Percentiles rank a stretch among this genome's conserved stretches.
Conservation (phyloP, 371 early-diverging fungal species). For the Saksenaea vasiformis region DNA sequence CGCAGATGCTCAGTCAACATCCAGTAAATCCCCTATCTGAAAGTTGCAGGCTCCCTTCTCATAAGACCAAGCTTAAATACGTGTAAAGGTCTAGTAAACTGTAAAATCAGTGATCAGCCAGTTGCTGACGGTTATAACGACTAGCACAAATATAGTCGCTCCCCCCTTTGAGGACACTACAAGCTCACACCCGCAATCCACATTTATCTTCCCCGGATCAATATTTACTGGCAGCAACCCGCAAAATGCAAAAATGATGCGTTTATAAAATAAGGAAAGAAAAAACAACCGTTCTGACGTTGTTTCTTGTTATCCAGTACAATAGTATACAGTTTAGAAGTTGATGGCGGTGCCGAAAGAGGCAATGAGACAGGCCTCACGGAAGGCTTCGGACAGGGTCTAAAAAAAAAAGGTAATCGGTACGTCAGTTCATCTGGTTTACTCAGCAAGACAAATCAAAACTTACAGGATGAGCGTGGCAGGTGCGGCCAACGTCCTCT, state of each 20-base stretch:
- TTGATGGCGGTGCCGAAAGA: slow-evolving; percentile 74
- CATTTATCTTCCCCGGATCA: too few species aligned
- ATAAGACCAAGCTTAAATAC: too few species aligned
- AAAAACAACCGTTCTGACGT: slow-evolving; percentile 1
- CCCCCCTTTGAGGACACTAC: too few species aligned
- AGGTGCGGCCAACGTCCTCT: slow-evolving; percentile 97
- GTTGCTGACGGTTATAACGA: too few species aligned
- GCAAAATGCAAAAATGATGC: not conserved
- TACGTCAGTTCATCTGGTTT: not conserved
- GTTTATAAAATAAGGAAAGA: not conserved
- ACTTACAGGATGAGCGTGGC: slow-evolving; percentile 93
- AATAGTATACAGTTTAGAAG: slow-evolving; percentile 44
- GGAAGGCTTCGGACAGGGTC: slow-evolving; percentile 96
- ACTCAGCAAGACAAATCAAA: slow-evolving; percentile 9
- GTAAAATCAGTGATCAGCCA: too few species aligned
- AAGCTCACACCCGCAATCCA: too few species aligned
- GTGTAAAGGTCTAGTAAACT: too few species aligned
- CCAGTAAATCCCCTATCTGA: too few species aligned
- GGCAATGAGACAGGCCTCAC: slow-evolving; percentile 93
- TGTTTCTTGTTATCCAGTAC: slow-evolving; percentile 2
- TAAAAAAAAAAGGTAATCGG: slow-evolving; percentile 16
- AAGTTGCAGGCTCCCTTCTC: too few species aligned
- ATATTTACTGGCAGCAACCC: too few species aligned
- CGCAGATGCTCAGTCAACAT: too few species aligned
- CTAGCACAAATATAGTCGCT: too few species aligned